Evolutionary conservation across 176 grass and related monocot species (phyloP).

Genomic region (Avena insularis): DNA sequence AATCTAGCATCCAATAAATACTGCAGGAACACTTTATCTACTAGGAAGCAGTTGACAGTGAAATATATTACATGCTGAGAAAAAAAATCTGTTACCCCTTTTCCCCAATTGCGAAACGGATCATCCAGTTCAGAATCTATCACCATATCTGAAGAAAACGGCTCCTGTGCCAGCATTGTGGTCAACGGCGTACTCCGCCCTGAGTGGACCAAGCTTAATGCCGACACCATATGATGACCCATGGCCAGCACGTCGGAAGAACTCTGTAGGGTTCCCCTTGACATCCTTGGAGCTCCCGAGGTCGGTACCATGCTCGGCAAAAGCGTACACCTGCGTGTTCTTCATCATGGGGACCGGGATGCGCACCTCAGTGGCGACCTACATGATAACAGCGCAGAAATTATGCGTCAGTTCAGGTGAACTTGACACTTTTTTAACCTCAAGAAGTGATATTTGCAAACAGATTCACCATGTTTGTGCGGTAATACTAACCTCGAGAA

Average conservation of each 20-base stretch:
- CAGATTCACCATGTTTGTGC: neutral
- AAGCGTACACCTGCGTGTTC: constrained; percentile 80
- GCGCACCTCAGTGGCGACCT: constrained; percentile 83
- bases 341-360: constrained; percentile 58
- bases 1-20: neutral
- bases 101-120: neutral
- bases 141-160: constrained; percentile 88
- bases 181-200: constrained; percentile 88
- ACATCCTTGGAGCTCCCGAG: constrained; percentile 96
- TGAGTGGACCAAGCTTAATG: constrained; percentile 82
- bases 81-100: neutral
- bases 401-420: neutral
- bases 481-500: constrained; percentile 75
- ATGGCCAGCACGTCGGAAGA: constrained; percentile 78
- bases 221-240: constrained; percentile 90
- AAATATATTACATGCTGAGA: neutral
- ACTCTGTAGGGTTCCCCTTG: constrained; percentile 93
- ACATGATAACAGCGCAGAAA: neutral
- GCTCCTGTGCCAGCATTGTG: constrained; percentile 87
- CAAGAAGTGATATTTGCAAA: neutral
- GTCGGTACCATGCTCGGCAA: constrained; percentile 91
- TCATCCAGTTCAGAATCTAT: constrained; percentile 68
- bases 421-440: neutral
- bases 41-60: neutral
- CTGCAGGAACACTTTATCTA: neutral